phyloP scores from a whole-genome alignment of 2,329 filamentous ascomycete genomes.

The Clonostachys rosea region DNA sequence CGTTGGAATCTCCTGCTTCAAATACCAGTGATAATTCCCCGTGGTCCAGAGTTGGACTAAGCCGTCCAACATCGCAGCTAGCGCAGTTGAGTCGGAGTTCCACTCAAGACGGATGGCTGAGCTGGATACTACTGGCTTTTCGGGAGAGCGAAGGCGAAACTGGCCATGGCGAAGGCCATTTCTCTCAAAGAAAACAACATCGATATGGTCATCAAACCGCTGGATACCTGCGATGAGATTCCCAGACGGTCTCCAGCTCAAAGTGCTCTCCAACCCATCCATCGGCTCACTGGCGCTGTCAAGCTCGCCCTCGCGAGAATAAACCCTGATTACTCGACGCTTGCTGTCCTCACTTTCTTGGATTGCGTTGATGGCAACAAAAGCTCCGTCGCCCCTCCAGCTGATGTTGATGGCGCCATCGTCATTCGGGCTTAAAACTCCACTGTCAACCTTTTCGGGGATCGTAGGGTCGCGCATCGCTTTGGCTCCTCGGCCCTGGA shows the following conservation, averaged over 20 bases:
- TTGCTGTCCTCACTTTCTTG: constrained; percentile 50
- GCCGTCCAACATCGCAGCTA: constrained; percentile 73
- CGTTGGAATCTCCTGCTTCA: constrained; percentile 79
- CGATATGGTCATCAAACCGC: constrained; percentile 60
- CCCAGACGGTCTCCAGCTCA: constrained; percentile 89
- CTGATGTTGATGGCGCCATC: constrained; percentile 52
- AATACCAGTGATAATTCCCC: constrained; percentile 96
- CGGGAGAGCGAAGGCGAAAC: constrained; percentile 69
- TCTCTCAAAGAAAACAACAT: constrained; percentile 92
- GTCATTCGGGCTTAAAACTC: constrained; percentile 69
- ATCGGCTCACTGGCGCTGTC: constrained; percentile 95
- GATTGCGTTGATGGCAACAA: constrained; percentile 80
- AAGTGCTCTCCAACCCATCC: constrained; percentile 77
- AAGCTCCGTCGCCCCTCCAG: constrained; percentile 93
- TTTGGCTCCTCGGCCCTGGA: constrained; percentile 84
- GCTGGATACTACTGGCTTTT: constrained; percentile 33
- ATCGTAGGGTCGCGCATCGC: constrained; percentile 91
- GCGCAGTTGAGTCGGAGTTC: constrained; percentile 88
- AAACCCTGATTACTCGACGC: constrained; percentile 82
- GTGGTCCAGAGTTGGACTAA: constrained; percentile 92
- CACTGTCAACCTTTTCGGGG: constrained; percentile 86
- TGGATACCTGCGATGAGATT: constrained; percentile 89
- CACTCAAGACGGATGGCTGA: constrained; percentile 67
- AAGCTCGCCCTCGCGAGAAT: constrained; percentile 81
- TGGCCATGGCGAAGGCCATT: constrained; percentile 97